A percentile compares a stretch with the other conserved stretches of the same genome.
Conservation (phyloP, 2,329 filamentous ascomycete genomes). For the Apiospora sp. region DNA sequence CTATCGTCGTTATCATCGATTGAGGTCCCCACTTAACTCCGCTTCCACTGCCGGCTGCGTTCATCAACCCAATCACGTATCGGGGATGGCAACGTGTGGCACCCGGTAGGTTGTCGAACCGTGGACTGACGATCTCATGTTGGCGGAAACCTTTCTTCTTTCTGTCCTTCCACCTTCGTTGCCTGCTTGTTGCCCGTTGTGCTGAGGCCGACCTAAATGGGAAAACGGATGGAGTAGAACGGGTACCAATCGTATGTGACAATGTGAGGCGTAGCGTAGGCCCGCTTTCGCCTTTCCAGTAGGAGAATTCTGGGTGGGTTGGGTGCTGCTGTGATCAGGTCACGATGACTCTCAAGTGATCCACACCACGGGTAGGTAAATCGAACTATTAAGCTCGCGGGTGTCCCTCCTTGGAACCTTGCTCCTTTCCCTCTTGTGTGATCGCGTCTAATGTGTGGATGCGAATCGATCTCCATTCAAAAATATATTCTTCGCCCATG, state of each 20-base stretch:
- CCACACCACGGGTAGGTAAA: conserved; percentile 3
- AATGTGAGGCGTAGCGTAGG: conserved; percentile 1
- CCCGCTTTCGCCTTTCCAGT: conserved; percentile 14
- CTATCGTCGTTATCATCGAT: not conserved
- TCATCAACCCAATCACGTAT: not conserved
- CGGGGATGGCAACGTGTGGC: conserved; percentile 9
- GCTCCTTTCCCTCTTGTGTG: not conserved
- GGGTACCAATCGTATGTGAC: not conserved
- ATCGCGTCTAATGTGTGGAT: not conserved
- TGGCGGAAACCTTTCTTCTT: not conserved
- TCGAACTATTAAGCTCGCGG: conserved; percentile 10
- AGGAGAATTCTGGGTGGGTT: not conserved
- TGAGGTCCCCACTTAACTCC: conserved; percentile 5
- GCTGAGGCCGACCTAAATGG: not conserved
- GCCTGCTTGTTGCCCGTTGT: not conserved
- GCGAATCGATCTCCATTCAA: not conserved
- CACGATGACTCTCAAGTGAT: conserved; percentile 14
- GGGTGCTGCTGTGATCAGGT: not conserved
- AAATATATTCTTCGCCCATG: not conserved
- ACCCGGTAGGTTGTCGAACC: not conserved
- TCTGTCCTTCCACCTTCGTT: not conserved
- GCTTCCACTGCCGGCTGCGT: conserved; percentile 1
- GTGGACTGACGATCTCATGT: conserved; percentile 2
- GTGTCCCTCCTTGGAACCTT: not conserved
- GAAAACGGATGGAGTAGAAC: not conserved